A percentile compares a stretch with the other conserved stretches of the same genome.
Conservation (phyloP, 805 yeast species). For the Pichia occidentalis region DNA sequence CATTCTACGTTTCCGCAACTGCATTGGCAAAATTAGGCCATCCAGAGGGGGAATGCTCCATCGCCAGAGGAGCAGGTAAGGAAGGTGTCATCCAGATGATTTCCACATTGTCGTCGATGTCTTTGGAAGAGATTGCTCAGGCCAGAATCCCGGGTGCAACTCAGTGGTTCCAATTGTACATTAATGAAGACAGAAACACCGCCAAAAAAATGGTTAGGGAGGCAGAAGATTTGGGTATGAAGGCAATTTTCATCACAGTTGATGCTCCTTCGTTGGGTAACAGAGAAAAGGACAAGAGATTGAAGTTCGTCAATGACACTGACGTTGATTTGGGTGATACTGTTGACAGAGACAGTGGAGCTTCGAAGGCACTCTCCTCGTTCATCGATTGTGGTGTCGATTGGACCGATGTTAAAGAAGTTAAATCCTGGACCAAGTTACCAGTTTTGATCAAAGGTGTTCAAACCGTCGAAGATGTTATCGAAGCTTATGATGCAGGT, state of each 20-base stretch:
- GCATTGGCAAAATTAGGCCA: slow-evolving; percentile 90
- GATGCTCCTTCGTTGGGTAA: slow-evolving; percentile 92
- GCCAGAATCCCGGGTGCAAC: slow-evolving; percentile 61
- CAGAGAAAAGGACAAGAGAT: slow-evolving; percentile 57
- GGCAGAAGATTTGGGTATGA: slow-evolving; percentile 68
- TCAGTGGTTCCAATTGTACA: slow-evolving; percentile 87
- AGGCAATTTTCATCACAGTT: slow-evolving; percentile 81
- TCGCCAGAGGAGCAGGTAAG: slow-evolving; percentile 75
- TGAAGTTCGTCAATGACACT: slow-evolving; percentile 34
- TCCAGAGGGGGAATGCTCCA: slow-evolving; percentile 84
- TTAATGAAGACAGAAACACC: slow-evolving; percentile 66
- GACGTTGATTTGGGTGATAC: slow-evolving; percentile 38
- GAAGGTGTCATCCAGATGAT: slow-evolving; percentile 81
- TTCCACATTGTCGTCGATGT: slow-evolving; percentile 84
- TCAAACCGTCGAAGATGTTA: slow-evolving; percentile 75
- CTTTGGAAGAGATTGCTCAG: slow-evolving; percentile 77
- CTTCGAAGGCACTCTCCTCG: slow-evolving; percentile 78
- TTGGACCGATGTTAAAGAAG: slow-evolving; percentile 60
- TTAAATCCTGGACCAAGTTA: slow-evolving; percentile 48
- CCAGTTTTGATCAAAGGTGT: slow-evolving; percentile 78
- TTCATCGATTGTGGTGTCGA: slow-evolving; percentile 67
- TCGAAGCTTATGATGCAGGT: slow-evolving; percentile 66
- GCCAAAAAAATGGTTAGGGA: slow-evolving; percentile 56
- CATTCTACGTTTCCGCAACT: slow-evolving; percentile 87
- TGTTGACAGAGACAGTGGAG: slow-evolving; percentile 71